These are phyloP conservation scores for Cladosporium sp. DNA, from an alignment of 2,329 filamentous ascomycete genomes.

Conservation along the genomic window DNA sequence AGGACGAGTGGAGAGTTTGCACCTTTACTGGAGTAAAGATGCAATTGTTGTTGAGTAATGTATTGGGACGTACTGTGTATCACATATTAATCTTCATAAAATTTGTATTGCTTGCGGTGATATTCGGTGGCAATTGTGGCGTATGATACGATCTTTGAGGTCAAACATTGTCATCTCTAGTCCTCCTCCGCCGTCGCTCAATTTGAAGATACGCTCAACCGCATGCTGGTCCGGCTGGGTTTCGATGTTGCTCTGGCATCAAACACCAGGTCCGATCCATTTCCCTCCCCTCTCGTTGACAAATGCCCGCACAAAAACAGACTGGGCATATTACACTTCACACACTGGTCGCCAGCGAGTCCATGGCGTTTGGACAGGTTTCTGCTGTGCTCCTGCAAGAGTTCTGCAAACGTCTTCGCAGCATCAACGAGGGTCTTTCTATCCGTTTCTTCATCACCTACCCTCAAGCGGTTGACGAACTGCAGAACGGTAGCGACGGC, in stretches of 20 bases:
- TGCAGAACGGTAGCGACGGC: neutral
- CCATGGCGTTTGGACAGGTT: neutral
- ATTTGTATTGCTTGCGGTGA: no score
- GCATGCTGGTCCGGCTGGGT: neutral
- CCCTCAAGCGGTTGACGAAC: neutral
- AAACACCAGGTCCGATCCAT: neutral
- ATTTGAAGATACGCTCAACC: neutral
- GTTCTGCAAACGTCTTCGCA: neutral
- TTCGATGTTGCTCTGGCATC: neutral
- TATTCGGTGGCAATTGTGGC: no score
- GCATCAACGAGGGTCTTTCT: conserved; percentile 1
- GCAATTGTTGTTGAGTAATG: neutral
- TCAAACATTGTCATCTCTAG: neutral
- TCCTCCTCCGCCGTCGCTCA: neutral
- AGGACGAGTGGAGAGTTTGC: neutral
- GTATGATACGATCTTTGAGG: no score
- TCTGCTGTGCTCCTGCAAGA: conserved; percentile 8
- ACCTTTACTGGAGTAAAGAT: neutral
- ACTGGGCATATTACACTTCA: neutral
- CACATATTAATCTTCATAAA: neutral
- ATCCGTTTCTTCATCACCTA: neutral
- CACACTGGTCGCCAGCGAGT: conserved; percentile 4
- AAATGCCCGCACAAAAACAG: neutral
- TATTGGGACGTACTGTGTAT: neutral
- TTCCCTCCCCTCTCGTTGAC: neutral